These are phyloP conservation scores for Sordariomycetes sp. DNA, from an alignment of 2,329 filamentous ascomycete genomes.

Conservation along the genomic window DNA sequence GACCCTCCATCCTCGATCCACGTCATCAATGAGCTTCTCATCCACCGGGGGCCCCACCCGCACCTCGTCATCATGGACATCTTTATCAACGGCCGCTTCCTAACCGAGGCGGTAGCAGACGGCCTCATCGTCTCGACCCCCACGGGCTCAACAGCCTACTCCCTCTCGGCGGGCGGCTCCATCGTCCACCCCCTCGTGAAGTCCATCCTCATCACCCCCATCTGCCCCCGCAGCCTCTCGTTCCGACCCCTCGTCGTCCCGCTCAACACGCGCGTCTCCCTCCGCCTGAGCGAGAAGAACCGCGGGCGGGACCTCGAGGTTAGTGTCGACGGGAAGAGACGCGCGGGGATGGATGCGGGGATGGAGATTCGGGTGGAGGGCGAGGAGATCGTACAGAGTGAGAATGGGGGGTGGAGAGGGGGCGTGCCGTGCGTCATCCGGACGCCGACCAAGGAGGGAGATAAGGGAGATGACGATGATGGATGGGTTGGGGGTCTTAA, in stretches of 20 bases:
- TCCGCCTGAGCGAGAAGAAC: constrained; percentile 74
- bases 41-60: constrained; percentile 82
- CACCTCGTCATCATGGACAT: constrained; percentile 90
- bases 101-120: constrained; percentile 91
- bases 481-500: constrained; percentile 96
- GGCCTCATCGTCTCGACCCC: constrained; percentile 91
- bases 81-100: constrained; percentile 75
- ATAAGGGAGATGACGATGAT: constrained; percentile 55
- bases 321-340: constrained; percentile 66
- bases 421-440: constrained; percentile 90
- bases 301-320: constrained; percentile 67
- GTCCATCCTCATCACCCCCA: constrained; percentile 81
- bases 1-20: constrained; percentile 31
- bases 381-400: constrained; percentile 54
- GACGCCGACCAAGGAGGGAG: constrained; percentile 31
- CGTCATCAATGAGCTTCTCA: constrained; percentile 90
- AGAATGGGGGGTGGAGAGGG: constrained; percentile 48
- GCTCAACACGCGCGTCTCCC: constrained; percentile 70
- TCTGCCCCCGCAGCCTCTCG: constrained; percentile 83
- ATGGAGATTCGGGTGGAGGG: constrained; percentile 85
- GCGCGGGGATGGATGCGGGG: constrained; percentile 57
- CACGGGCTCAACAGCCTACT: constrained; percentile 92
- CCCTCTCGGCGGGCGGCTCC: constrained; percentile 79
- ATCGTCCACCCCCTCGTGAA: constrained; percentile 92
- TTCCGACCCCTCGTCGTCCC: constrained; percentile 89